Base-by-base conservation (phyloP, 2,329 filamentous ascomycete species). In the Dichotomopilus funicola region DNA sequence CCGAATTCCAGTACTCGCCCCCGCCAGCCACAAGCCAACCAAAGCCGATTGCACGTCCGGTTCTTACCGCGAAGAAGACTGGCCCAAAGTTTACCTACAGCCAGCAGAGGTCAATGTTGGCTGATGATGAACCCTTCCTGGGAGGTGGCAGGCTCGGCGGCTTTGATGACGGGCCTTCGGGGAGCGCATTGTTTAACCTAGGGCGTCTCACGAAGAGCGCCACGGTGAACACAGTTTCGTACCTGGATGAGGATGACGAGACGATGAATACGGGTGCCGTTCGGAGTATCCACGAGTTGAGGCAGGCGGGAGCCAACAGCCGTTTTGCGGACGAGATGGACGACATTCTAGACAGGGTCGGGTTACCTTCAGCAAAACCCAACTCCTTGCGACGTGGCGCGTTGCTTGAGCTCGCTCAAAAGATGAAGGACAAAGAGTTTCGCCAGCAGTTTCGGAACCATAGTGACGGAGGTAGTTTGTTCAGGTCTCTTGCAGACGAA, bases 371-470 rank as follows among this genome's bases (percentile, higher is more conserved):
- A 33, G 63, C 65, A 11, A 72, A 75, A 38, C 67, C 76, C 6
- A 72, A 73, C 3, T 81, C 80, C 0, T 73, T 80, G 64, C 73
- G 83, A 59, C 75, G 83, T 52, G 77, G 78, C 51, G 81, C 81
- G 1, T 70, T 87, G 43, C 69, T 86, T 4, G 83, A 87, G 59
- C 67, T 87, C 43, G 78, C 78, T 1, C 74, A 78, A 45, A 83
- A 82, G 63, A 73, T 86, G 43, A 77, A 79, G 49, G 74, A 85
- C 49, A 83, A 84, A 63, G 75, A 75, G 0, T 91, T 88, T 63
- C 74, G 82, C 34, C 75, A 77, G 13, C 85, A 88, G 59, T 91
- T 96, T 63, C 78, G 87, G 19, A 85, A 91, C 59, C 85, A 89
- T 61, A 82, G 83, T 6, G 82, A 87, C 54, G 87, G 89, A 59